Conservation (phyloP, 768 basidiomycete genomes). For the Leccinum ochraceum region DNA sequence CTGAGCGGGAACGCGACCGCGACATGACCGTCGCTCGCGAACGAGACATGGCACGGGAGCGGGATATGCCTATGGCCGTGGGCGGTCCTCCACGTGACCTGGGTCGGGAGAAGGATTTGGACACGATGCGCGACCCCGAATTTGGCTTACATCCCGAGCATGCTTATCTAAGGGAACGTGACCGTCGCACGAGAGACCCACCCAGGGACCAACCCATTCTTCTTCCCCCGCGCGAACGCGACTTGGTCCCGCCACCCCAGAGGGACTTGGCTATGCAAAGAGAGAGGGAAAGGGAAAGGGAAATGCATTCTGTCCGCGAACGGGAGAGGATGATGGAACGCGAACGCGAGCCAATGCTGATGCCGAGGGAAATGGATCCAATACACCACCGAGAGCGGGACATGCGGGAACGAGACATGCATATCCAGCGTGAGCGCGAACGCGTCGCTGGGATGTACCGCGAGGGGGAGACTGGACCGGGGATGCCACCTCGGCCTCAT, state of each 20-base stretch:
- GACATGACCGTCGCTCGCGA: conserved; percentile 23
- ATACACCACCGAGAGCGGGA: conserved; percentile 28
- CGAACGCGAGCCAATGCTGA: conserved; percentile 18
- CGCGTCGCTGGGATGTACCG: conserved; percentile 24
- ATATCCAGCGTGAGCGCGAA: conserved; percentile 31
- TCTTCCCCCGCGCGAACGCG: conserved; percentile 28
- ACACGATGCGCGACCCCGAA: conserved; percentile 27
- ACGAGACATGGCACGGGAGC: conserved; percentile 26
- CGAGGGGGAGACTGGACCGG: conserved; percentile 27
- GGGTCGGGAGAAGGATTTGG: conserved; percentile 26
- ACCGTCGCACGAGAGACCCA: conserved; percentile 22
- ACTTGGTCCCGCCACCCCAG: conserved; percentile 17
- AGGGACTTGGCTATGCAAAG: conserved; percentile 24
- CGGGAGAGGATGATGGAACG: conserved; percentile 28
- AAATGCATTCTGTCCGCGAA: conserved; percentile 20
- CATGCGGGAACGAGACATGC: conserved; percentile 28
- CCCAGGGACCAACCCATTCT: conserved; percentile 21
- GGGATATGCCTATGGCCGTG: conserved; percentile 19
- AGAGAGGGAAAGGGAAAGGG: conserved; percentile 28
- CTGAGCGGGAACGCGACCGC: conserved; percentile 31
- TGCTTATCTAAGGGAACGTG: conserved; percentile 27
- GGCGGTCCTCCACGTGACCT: conserved; percentile 27
- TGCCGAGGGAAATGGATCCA: conserved; percentile 27
- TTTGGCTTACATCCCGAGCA: conserved; percentile 26
- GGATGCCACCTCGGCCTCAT: conserved; percentile 23